Conservation (phyloP, 768 basidiomycete species). For the Lenzites betulinus region DNA sequence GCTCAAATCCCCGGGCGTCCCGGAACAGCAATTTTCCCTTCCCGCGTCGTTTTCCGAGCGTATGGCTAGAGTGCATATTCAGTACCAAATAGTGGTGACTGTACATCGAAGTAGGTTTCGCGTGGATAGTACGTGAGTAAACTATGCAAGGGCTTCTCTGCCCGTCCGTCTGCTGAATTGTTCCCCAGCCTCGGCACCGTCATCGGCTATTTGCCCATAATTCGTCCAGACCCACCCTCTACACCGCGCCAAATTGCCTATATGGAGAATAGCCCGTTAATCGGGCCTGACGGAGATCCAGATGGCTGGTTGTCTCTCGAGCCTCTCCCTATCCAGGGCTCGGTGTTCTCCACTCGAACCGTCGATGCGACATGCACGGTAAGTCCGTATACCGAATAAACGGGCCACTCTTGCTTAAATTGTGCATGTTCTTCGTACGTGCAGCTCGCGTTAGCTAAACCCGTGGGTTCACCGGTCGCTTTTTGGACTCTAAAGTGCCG, state of each 20-base stretch:
- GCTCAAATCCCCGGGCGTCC: neutral
- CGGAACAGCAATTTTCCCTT: conserved; percentile 14
- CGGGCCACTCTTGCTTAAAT: neutral
- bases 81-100: conserved; percentile 25
- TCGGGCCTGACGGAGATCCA: conserved; percentile 30
- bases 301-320: conserved; percentile 29
- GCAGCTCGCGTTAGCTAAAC: conserved; percentile 24
- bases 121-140: conserved; percentile 23
- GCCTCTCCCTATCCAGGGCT: conserved; percentile 23
- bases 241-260: conserved; percentile 28
- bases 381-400: conserved; percentile 1
- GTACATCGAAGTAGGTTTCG: conserved; percentile 24
- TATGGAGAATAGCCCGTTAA: conserved; percentile 24
- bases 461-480: conserved; percentile 11
- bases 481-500: neutral
- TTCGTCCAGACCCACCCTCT: conserved; percentile 25
- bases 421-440: neutral
- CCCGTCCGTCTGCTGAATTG: neutral
- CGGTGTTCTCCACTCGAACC: conserved; percentile 22
- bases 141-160: neutral
- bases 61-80: conserved; percentile 22
- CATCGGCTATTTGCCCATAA: conserved; percentile 25
- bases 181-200: conserved; percentile 20
- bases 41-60: conserved; percentile 28
- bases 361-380: conserved; percentile 26